Base-by-base conservation (phyloP, 2,329 filamentous ascomycete genomes). In the Fusarium drepaniforme region DNA sequence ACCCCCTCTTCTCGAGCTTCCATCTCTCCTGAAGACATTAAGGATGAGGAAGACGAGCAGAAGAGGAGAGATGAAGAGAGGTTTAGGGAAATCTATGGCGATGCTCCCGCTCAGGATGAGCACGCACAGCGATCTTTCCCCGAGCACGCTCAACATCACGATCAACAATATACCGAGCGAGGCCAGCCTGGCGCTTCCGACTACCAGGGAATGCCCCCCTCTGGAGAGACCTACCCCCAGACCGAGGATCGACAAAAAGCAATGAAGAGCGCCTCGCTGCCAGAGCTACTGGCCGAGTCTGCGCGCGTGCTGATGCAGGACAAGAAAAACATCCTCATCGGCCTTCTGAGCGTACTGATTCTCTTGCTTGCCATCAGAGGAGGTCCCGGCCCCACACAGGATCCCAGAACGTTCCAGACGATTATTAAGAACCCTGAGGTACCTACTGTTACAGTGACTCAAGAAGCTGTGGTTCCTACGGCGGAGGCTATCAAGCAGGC, bases 261-360 rank as follows among this genome's bases (percentile, higher is more conserved):
- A 30, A 82, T 83, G 63, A 83, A 87, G 69, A 81, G 82, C 12
- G 88, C 88, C 0, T 88, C 88, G 3, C 84, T 92, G 13, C 82
- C 85, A 0, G 87, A 90, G 70, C 82, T 92, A 11, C 77, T 92
- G 0, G 75, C 89, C 11, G 88, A 90, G 72, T 89, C 90, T 0
- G 82, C 84, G 61, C 85, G 86, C 37, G 87, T 92, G 9, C 80
- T 89, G 21, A 77, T 92, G 75, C 85, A 87, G 57, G 90, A 92
- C 75, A 85, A 85, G 67, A 91, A 88, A 82, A 92, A 92, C 66
- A 79, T 92, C 12, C 82, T 86, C n/a, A 92, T 92, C 30, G 83
- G 85, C 7, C 77, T 89, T 0, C 82, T 93, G 61, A 86, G 88
- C 65, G 68, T 89, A 3, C 78, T 92, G n/a, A 85, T 91, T 3